Base-by-base conservation (phyloP, 352 stramenopile species). In the Phytopythium mirpurense region DNA sequence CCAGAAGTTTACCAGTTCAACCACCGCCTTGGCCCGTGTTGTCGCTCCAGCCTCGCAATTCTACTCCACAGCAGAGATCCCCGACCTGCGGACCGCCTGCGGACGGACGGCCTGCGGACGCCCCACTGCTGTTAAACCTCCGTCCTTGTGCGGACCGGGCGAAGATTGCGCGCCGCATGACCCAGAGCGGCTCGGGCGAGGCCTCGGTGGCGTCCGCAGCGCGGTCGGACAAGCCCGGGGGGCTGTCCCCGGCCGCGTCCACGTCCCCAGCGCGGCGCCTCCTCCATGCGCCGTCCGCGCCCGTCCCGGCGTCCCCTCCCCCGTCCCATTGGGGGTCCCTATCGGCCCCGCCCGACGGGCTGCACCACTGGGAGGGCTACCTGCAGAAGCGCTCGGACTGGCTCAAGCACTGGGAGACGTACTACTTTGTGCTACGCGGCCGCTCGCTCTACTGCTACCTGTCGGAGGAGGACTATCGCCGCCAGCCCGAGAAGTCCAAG, bases 361-460 rank as follows among this genome's bases (percentile, higher is more conserved):
- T 27, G 23, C 40, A 15, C 14, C 40, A 16, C 4, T 94, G 82
- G 82, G 82, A 88, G 50, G 84, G 84, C 34, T 94, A 94, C 52
- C 68, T 94, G 16, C 83, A 93, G 72, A 94, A 94, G 64, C 78
- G 83, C 59, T 90, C 78, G 46, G 84, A 94, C 67, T 94, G 84
- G 84, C 79, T 94, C 54, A 94, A 93, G 67, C 82, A 94, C 64
- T 93, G 82, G 84, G 84, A 94, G 57, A 94, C 80, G 37, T 94
- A 91, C 72, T 94, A 90, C 62, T 90, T 94, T 42, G 82, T 93
- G 9, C 59, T 94, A 16, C 72, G 74, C 4, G 80, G 82, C 0
- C 67, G 78, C 3, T 67, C 68, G 27, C 67, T 94, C 32, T 94
- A 90, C 54, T 94, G 83, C 63, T 94, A 94, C 52, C 52, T 94